Evolutionary conservation across 2,329 filamentous ascomycete genomes (phyloP).

Genomic region (Ophiocordyceps australis): DNA sequence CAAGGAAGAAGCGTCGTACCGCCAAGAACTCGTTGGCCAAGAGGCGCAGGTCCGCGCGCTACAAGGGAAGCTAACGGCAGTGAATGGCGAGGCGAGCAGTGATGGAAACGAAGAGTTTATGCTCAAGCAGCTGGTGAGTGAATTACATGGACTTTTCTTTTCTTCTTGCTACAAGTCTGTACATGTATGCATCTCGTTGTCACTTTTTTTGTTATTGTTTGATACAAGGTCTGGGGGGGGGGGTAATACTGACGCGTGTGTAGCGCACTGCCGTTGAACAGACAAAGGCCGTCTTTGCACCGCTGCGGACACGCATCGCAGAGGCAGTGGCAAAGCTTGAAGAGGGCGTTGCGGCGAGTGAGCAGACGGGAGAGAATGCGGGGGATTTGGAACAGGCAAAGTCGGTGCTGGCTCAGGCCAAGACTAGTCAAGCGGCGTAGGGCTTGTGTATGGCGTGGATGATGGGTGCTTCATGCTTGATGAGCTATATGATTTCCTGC

Average conservation of each 20-base stretch:
- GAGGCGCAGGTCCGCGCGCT: constrained; percentile 53
- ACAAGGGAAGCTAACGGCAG: constrained; percentile 36
- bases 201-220: not conserved
- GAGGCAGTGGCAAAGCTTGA: constrained; percentile 58
- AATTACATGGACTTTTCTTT: not conserved
- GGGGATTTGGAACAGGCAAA: constrained; percentile 34
- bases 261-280: constrained; percentile 72
- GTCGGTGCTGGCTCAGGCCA: constrained; percentile 5
- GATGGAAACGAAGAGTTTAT: constrained; percentile 64
- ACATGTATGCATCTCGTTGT: not conserved
- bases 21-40: constrained; percentile 67
- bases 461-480: no score
- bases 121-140: constrained; percentile 68
- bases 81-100: constrained; percentile 26
- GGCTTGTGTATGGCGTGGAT: no score
- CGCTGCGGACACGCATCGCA: constrained; percentile 50
- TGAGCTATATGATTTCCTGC: no score
- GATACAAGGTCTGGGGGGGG: not conserved
- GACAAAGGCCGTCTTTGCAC: constrained; percentile 67
- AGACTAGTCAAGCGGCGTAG: no score
- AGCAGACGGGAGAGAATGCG: constrained; percentile 22
- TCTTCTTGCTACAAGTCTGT: not conserved
- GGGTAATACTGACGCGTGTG: not conserved
- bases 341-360: constrained; percentile 51
- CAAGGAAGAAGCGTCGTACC: constrained; percentile 83